These are phyloP conservation scores for Arabidopsis lyrata DNA, from an alignment of 441 rosid species.

Conservation along the genomic window DNA sequence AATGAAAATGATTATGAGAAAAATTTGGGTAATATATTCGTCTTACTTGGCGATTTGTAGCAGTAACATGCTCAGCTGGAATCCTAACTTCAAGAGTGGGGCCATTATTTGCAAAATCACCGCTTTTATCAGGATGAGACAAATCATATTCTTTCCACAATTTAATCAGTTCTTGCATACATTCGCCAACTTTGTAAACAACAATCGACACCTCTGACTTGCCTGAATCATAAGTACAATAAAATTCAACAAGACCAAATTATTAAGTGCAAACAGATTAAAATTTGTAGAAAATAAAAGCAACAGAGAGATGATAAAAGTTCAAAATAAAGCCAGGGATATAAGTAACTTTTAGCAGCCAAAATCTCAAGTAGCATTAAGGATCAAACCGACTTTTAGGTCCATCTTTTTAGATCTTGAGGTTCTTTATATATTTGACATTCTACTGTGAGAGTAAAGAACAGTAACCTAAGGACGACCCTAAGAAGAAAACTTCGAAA, in stretches of 20 bases:
- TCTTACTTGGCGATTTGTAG: conserved; percentile 98
- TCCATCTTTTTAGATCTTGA: conserved; percentile 15
- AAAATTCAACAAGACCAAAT: conserved; percentile 31
- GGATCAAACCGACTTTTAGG: conserved; percentile 27
- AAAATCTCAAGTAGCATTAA: conserved; percentile 21
- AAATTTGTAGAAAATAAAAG: conserved; percentile 22
- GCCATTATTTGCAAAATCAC: conserved; percentile 68
- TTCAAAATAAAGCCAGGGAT: neutral
- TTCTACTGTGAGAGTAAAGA: conserved; percentile 21
- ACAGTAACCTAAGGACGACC: conserved; percentile 30
- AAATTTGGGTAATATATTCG: conserved; percentile 15
- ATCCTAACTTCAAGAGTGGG: conserved; percentile 96
- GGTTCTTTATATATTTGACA: conserved; percentile 21
- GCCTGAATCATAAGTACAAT: conserved; percentile 65
- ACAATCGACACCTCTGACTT: conserved; percentile 84
- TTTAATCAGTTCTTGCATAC: conserved; percentile 98
- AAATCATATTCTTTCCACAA: conserved; percentile 88
- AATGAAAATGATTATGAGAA: conserved; percentile 8
- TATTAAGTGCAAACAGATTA: conserved; percentile 15
- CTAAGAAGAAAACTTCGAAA: conserved; percentile 24
- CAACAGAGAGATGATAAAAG: conserved; percentile 7
- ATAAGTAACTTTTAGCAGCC: conserved; percentile 5
- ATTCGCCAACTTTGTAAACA: conserved; percentile 97
- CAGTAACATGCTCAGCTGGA: conserved; percentile 98
- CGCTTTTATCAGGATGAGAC: conserved; percentile 74